These are phyloP conservation scores for Schoenoplectus tabernaemontani DNA, from an alignment of 202 grass and related monocot genomes.

Conservation along the genomic window DNA sequence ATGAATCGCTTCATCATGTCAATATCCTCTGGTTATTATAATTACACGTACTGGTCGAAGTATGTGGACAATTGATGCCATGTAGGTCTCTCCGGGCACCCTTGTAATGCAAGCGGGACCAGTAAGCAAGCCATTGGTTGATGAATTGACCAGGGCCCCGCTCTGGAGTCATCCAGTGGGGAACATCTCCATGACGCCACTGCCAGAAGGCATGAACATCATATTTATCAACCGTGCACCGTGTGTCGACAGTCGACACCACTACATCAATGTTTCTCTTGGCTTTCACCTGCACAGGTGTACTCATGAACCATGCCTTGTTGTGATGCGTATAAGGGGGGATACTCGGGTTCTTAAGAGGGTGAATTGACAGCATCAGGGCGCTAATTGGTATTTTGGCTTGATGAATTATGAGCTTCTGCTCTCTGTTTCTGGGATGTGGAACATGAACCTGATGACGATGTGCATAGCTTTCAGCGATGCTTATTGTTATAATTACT, in stretches of 20 bases:
- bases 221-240: slow-evolving; percentile 13
- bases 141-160: slow-evolving; percentile 5
- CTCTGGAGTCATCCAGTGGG: slow-evolving; percentile 2
- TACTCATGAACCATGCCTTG: slow-evolving; percentile 19
- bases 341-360: neutral
- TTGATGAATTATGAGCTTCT: neutral
- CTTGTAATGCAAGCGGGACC: slow-evolving; percentile 12
- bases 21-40: neutral
- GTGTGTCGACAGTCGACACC: neutral
- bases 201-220: slow-evolving; percentile 11
- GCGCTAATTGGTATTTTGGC: neutral
- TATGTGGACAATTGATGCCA: neutral
- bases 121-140: slow-evolving; percentile 8
- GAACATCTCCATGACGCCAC: slow-evolving; percentile 19
- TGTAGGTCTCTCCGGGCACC: slow-evolving; percentile 2
- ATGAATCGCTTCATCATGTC: neutral
- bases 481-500: neutral
- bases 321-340: neutral
- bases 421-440: neutral
- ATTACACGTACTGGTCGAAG: neutral
- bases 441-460: neutral
- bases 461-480: neutral
- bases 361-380: neutral
- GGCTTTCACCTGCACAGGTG: neutral
- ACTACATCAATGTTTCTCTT: neutral